Percentiles rank a stretch among this genome's conserved stretches.
Evolutionary conservation across 495 filamentous ascomycete species (phyloP).

Genomic region (Zalerion maritima): DNA sequence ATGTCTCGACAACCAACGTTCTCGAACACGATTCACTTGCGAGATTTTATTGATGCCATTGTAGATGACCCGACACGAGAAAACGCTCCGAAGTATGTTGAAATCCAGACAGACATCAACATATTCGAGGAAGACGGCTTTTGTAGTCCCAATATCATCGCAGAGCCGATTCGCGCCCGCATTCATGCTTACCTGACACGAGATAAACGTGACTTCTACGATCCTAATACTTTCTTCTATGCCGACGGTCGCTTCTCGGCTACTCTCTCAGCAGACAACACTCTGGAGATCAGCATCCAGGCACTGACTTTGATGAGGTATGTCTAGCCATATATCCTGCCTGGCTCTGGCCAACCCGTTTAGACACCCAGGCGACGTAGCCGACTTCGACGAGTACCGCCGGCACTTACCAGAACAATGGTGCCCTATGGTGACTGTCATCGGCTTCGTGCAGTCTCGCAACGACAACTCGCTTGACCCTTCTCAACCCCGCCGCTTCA

Average conservation of each 20-base stretch:
- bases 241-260: conserved; percentile 1
- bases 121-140: conserved; percentile 2
- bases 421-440: conserved; percentile 1
- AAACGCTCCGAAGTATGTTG: conserved; percentile 1
- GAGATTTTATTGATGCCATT: conserved; percentile 1
- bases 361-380: conserved; percentile 1
- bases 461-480: conserved; percentile 1
- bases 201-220: conserved; percentile 1
- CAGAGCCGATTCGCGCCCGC: neutral
- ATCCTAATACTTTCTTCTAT: conserved; percentile 2
- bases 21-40: neutral
- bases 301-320: no score
- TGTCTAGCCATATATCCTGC: neutral
- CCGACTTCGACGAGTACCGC: conserved; percentile 3
- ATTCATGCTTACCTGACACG: neutral
- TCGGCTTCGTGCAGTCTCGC: neutral
- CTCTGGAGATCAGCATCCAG: conserved; percentile 1
- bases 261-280: neutral
- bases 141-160: conserved; percentile 1
- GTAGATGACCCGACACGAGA: neutral
- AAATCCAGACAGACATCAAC: conserved; percentile 3
- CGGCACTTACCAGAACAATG: conserved; percentile 1
- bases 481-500: neutral
- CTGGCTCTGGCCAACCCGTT: neutral
- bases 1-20: conserved; percentile 1